A percentile compares a stretch with the other conserved stretches of the same genome.
These are phyloP conservation scores for Vigna nakashimae DNA, from an alignment of 306 rosid species.

Conservation along the genomic window DNA sequence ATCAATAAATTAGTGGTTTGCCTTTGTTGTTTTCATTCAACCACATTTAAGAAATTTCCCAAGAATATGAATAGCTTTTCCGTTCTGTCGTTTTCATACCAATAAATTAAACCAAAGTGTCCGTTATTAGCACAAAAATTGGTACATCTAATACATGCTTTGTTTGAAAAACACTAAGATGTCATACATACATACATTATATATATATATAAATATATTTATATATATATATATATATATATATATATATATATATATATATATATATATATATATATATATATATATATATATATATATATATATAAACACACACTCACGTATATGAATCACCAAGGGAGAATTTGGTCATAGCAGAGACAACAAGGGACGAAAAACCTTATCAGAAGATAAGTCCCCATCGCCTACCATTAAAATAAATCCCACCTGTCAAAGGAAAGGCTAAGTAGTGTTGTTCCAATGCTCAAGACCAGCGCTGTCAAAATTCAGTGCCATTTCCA, in stretches of 20 bases:
- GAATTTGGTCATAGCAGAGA: too few relatives aligned
- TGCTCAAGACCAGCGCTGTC: too few relatives aligned
- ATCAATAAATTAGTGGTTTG: neutral
- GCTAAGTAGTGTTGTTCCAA: too few relatives aligned
- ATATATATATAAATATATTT: accelerated
- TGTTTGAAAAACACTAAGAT: neutral
- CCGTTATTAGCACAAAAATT: neutral
- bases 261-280: too few relatives aligned
- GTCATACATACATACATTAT: too few relatives aligned
- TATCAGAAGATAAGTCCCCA: too few relatives aligned
- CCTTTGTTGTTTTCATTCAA: neutral
- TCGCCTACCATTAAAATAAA: too few relatives aligned
- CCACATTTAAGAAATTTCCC: neutral
- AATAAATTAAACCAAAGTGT: neutral
- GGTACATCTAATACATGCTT: neutral
- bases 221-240: too few relatives aligned
- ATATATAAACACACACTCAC: accelerated
- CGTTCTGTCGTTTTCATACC: neutral
- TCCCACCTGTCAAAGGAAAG: neutral
- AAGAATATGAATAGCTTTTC: neutral
- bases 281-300: too few relatives aligned
- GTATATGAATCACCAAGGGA: too few relatives aligned
- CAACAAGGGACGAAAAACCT: too few relatives aligned
- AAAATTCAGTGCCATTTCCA: neutral
- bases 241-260: accelerated